phyloP scores from a whole-genome alignment of 1,139 yeast genomes.

The Chernovozyma aurita region DNA sequence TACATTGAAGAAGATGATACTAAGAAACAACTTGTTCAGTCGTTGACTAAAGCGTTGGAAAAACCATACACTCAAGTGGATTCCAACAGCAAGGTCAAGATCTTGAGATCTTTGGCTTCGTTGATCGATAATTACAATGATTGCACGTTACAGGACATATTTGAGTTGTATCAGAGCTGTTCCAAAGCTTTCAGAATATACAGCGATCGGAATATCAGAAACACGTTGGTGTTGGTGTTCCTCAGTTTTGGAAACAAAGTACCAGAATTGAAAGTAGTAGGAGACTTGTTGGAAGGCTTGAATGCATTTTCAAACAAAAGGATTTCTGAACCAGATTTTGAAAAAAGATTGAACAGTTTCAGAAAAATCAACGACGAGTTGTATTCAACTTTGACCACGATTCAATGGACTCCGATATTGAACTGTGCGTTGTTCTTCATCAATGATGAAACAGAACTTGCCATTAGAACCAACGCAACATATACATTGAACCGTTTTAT shows the following conservation, averaged over 20 bases:
- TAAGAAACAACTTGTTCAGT: constrained; percentile 48
- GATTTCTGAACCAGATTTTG: constrained; percentile 77
- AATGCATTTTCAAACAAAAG: constrained; percentile 65
- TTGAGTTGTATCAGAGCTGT: constrained; percentile 49
- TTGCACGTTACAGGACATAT: constrained; percentile 50
- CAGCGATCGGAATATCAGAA: constrained; percentile 57
- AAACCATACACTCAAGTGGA: constrained; percentile 57
- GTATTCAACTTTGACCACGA: constrained; percentile 39
- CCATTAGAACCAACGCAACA: constrained; percentile 76
- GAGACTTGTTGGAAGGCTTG: constrained; percentile 53
- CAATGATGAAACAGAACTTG: constrained; percentile 74
- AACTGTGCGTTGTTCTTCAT: constrained; percentile 66
- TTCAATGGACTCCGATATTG: constrained; percentile 79
- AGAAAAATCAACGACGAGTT: constrained; percentile 55
- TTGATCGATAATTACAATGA: constrained; percentile 52
- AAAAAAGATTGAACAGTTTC: constrained; percentile 65
- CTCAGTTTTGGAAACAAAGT: constrained; percentile 54
- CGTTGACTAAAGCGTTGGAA: constrained; percentile 60
- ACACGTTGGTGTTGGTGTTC: constrained; percentile 57
- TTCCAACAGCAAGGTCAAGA: constrained; percentile 50
- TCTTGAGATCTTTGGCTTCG: constrained; percentile 54
- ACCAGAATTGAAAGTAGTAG: constrained; percentile 39
- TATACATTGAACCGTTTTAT: constrained; percentile 61
- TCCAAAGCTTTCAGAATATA: constrained; percentile 58
- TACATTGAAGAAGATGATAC: constrained; percentile 57